Conservation (phyloP, 2,329 filamentous ascomycete species). For the Diaporthe citri region DNA sequence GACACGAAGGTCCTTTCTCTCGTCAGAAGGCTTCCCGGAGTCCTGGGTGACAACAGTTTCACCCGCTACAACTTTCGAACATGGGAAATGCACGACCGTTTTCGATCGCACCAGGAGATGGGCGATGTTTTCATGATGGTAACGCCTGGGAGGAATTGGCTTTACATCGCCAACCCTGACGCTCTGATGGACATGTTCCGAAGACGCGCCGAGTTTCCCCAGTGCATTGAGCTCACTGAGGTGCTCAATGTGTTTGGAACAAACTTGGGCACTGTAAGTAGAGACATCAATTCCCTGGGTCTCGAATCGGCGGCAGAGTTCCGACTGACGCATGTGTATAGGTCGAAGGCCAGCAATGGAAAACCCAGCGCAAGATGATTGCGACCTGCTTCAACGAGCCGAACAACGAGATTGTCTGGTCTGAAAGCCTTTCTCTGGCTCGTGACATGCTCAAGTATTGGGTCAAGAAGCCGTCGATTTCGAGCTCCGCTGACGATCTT, state of each 20-base stretch:
- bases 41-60: conserved; percentile 46
- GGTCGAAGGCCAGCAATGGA: conserved; percentile 21
- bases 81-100: conserved; percentile 40
- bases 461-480: background rate
- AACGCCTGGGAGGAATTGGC: conserved; percentile 12
- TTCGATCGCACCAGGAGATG: conserved; percentile 42
- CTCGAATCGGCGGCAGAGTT: too few species aligned
- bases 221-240: too few species aligned
- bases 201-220: too few species aligned
- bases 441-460: conserved; percentile 29
- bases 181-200: background rate
- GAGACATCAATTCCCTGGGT: too few species aligned
- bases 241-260: too few species aligned
- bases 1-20: conserved; percentile 43
- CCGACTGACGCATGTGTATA: too few species aligned
- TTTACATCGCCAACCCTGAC: conserved; percentile 9
- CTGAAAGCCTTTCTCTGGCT: background rate
- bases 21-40: conserved; percentile 41
- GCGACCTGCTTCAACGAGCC: conserved; percentile 28
- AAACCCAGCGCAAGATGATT: conserved; percentile 12
- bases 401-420: conserved; percentile 32
- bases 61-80: conserved; percentile 49
- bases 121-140: conserved; percentile 42
- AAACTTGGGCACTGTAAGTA: too few species aligned
- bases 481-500: conserved; percentile 8